Base-by-base conservation (phyloP, 2,329 filamentous ascomycete species). In the Shiraia sp. region DNA sequence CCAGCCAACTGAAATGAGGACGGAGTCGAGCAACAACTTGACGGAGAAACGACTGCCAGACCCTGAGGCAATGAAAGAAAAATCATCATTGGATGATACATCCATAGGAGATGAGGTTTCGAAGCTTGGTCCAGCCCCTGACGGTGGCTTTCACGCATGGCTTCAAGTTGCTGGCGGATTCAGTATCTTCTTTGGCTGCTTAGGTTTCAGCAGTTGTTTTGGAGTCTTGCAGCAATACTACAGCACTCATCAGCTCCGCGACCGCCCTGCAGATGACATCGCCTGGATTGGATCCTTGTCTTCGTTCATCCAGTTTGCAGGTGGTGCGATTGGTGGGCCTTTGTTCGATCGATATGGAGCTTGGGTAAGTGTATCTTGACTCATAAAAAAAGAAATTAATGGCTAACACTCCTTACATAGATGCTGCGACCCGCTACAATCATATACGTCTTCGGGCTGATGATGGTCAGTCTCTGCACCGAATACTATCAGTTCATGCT, bases 291-390 rank as follows among this genome's bases (percentile, higher is more conserved):
- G 71, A 1, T 71, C 71, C 0, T 25, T 62, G 9, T 57, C 72
- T 24, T 52, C 57, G 1, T 75, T 73, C 43, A 62, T 75, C 43
- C 71, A 83, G 68, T 76, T 79, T 56, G 70, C 60, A 16, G 40
- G 75, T 48, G 81, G 83, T 0, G 78, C 79, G 0, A 49, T 86
- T 10, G 75, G 81, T 17, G 84, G 84, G 1, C 79, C 78, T 14
- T 28, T 84, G 0, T 86, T 79, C 49, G 85, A 88, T 56, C 71
- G 72, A 1, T 72, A 65, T 39, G 74, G 75, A 3, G 59, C 60
- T 9, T 65, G 57, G 63, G 71, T 73, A 51, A 41, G 60, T 49
- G n/a, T n/a, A n/a, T n/a, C n/a, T n/a, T n/a, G n/a, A n/a, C n/a
- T n/a, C n/a, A n/a, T n/a, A 13, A 3, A 36, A 6, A 22, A 19